These are phyloP conservation scores for Botrytis hyacinthi DNA, from an alignment of 2,329 filamentous ascomycete genomes.

Conservation along the genomic window DNA sequence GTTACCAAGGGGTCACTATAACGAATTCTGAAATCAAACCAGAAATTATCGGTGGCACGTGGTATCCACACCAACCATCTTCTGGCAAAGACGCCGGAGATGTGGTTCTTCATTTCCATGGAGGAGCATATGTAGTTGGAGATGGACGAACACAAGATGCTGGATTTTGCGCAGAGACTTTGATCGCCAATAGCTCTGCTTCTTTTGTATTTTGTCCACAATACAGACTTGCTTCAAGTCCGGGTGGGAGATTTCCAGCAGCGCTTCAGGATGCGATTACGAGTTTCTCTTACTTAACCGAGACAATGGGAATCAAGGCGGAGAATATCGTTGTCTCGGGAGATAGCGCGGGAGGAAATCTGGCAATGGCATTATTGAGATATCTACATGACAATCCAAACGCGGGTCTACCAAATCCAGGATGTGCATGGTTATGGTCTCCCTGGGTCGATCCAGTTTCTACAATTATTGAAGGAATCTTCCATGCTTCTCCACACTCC, in stretches of 20 bases:
- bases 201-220: conserved; percentile 46
- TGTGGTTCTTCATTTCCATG: conserved; percentile 49
- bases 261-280: conserved; percentile 50
- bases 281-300: conserved; percentile 45
- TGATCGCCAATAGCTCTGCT: conserved; percentile 41
- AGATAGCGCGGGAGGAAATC: conserved; percentile 51
- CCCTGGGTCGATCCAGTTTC: conserved; percentile 44
- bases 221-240: conserved; percentile 48
- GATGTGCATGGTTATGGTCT: conserved; percentile 44
- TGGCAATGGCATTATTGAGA: conserved; percentile 45
- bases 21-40: conserved; percentile 1
- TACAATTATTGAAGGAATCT: conserved; percentile 31
- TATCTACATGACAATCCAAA: conserved; percentile 44
- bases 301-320: conserved; percentile 41
- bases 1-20: conserved; percentile 1
- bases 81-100: conserved; percentile 14
- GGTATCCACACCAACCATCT: conserved; percentile 31
- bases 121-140: conserved; percentile 48
- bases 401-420: conserved; percentile 39
- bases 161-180: conserved; percentile 38
- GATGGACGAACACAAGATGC: conserved; percentile 42
- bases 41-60: conserved; percentile 34
- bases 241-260: conserved; percentile 49
- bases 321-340: conserved; percentile 46
- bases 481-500: conserved; percentile 25